Evolutionary conservation across 2,329 filamentous ascomycete genomes (phyloP).

Genomic region (Lachnellula subtilissima): DNA sequence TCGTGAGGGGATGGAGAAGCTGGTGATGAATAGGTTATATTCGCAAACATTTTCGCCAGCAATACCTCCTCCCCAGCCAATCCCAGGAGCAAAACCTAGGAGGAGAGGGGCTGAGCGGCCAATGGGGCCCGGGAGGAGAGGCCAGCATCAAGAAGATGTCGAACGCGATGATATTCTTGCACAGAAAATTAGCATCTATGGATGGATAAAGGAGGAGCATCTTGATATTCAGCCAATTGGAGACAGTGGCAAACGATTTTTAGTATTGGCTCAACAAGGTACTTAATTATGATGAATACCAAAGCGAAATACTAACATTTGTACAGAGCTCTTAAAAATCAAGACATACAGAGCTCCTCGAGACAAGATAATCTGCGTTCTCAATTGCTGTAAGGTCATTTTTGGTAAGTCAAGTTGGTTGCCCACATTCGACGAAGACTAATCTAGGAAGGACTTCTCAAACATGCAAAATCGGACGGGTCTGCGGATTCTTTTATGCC

Average conservation of each 20-base stretch:
- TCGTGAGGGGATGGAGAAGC: slow-evolving; percentile 97
- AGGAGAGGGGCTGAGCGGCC: slow-evolving; percentile 63
- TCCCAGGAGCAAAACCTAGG: slow-evolving; percentile 63
- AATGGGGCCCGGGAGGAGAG: slow-evolving; percentile 76
- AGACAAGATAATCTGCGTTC: slow-evolving; percentile 96
- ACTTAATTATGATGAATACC: not conserved
- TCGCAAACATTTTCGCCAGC: slow-evolving; percentile 93
- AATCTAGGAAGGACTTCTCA: slow-evolving; percentile 62
- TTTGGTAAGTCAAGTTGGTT: slow-evolving; percentile 59
- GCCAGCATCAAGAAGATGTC: slow-evolving; percentile 97
- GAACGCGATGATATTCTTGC: slow-evolving; percentile 93
- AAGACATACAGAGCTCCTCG: slow-evolving; percentile 94
- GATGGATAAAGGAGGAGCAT: slow-evolving; percentile 90
- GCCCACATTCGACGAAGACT: slow-evolving; percentile 6
- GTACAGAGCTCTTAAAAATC: slow-evolving; percentile 82
- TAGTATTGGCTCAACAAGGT: slow-evolving; percentile 86
- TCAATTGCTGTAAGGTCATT: slow-evolving; percentile 99
- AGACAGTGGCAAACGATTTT: slow-evolving; percentile 81
- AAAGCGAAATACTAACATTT: not conserved
- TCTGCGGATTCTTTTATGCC: slow-evolving; percentile 96
- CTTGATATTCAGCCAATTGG: slow-evolving; percentile 83
- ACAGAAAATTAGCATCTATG: slow-evolving; percentile 95
- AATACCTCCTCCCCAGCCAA: slow-evolving; percentile 74
- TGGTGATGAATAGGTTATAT: slow-evolving; percentile 98
- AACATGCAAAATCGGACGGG: slow-evolving; percentile 87